Conservation (phyloP, 2,329 filamentous ascomycete species). For the Scytalidium sp. region DNA sequence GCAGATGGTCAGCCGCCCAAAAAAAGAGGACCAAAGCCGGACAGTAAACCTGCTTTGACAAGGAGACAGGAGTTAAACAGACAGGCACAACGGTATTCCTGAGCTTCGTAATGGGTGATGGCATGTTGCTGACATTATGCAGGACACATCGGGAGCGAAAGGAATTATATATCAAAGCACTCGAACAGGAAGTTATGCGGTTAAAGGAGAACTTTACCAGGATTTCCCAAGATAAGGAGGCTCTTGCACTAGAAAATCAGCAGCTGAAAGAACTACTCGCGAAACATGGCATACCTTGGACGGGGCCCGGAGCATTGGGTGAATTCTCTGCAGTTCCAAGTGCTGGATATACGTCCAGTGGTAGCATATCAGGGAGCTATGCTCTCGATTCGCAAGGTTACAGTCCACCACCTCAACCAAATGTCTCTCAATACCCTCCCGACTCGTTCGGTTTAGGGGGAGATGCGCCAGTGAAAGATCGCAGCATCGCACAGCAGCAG, state of each 20-base stretch:
- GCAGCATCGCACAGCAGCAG: constrained; percentile 22
- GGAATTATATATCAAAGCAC: constrained; percentile 89
- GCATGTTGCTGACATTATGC: constrained; percentile 4
- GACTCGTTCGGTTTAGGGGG: constrained; percentile 1
- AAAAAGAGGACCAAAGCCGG: constrained; percentile 89
- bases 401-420: constrained; percentile 23
- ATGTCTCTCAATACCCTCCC: constrained; percentile 1
- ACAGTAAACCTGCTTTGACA: constrained; percentile 91
- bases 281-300: constrained; percentile 48
- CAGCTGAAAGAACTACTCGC: constrained; percentile 60
- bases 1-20: constrained; percentile 83
- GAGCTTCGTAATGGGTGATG: neutral
- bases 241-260: constrained; percentile 74
- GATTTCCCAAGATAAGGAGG: constrained; percentile 72
- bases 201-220: constrained; percentile 82
- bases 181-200: constrained; percentile 87
- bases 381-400: constrained; percentile 37
- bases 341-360: constrained; percentile 46
- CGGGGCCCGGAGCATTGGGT: constrained; percentile 25
- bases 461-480: constrained; percentile 5
- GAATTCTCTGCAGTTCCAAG: constrained; percentile 40
- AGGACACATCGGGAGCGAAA: constrained; percentile 97
- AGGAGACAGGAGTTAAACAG: constrained; percentile 90
- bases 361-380: constrained; percentile 64
- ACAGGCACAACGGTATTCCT: constrained; percentile 82